Evolutionary conservation across 768 basidiomycete genomes (phyloP), one percentile per base, ranked within the genome.

Genomic region (Calocera cornea): DNA sequence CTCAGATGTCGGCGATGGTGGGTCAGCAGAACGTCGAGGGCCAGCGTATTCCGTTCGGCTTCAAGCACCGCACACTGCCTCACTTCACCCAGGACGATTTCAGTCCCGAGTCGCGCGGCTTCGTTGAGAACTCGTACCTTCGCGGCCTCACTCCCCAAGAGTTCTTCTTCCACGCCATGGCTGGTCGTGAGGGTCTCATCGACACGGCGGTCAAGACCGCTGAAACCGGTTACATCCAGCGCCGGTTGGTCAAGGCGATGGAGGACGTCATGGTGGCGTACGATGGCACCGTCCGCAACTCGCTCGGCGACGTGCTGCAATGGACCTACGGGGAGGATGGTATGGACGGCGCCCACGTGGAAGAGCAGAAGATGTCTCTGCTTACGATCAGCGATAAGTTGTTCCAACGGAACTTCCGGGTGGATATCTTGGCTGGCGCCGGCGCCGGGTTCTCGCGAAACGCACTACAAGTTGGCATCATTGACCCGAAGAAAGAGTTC

Each of bases 121-220:
- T 98, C 76, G 97, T 99, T 69, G 97, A 98, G 77, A 99, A 99
- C 76, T 98, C 97, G 24, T 98, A 98, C 73, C 82, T 98, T 36
- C 89, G 95, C 67, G 95, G 97, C 29, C 76, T 99, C 68, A 98
- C 95, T 1, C 95, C 97, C 0, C 94, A 97, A 71, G 97, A 99
- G 75, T 99, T 92, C 82, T 98, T 98, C 83, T 98, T 99, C 86
- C 97, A 99, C 77, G 97, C 97, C 67, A 98, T 98, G 95, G 95
- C 95, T 73, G 95, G 97, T 78, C 91, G 97, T 72, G 97, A 98
- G 78, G 97, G 97, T 82, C 79, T 99, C 65, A 97, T 98, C 73
- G 97, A 99, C 82, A 98, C 97, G 2, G 97, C 97, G 41, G 95
- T 99, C 76, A 99, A 99, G 81, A 99, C 97, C 2, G 97, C 97